These are phyloP conservation scores for Boletellus ananiceps DNA, from an alignment of 768 basidiomycete genomes.

Conservation along the genomic window DNA sequence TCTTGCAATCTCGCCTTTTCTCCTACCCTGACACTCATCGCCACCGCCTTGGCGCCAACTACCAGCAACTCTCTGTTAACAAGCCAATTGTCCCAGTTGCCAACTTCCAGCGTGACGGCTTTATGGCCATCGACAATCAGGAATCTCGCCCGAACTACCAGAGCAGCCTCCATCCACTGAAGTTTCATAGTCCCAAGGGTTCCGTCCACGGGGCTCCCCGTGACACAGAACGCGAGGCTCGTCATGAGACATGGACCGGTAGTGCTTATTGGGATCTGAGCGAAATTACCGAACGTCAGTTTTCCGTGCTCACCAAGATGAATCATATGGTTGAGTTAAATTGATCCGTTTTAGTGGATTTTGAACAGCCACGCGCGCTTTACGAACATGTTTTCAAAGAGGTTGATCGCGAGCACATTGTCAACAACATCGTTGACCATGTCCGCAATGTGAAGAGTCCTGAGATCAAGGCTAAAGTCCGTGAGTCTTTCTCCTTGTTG, in stretches of 20 bases:
- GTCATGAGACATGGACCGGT: conserved; percentile 75
- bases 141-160: conserved; percentile 86
- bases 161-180: conserved; percentile 68
- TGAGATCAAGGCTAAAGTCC: conserved; percentile 57
- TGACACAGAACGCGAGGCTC: conserved; percentile 35
- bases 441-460: conserved; percentile 56
- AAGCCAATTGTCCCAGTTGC: conserved; percentile 64
- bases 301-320: background rate
- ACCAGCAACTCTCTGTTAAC: conserved; percentile 87
- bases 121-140: conserved; percentile 66
- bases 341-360: conserved; percentile 53
- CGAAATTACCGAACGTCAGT: conserved; percentile 77
- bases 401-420: conserved; percentile 52
- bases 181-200: conserved; percentile 49
- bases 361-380: conserved; percentile 75
- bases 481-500: conserved; percentile 39
- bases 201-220: conserved; percentile 40
- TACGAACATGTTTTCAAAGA: conserved; percentile 68
- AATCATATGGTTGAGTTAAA: background rate
- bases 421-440: conserved; percentile 64
- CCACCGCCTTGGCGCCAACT: conserved; percentile 76
- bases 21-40: conserved; percentile 90
- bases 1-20: conserved; percentile 92
- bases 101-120: conserved; percentile 93
- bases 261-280: conserved; percentile 63